A percentile compares a stretch with the other conserved stretches of the same genome.
phyloP scores from a whole-genome alignment of 331 rosid species.

The Rhamnella rubrinervis region DNA sequence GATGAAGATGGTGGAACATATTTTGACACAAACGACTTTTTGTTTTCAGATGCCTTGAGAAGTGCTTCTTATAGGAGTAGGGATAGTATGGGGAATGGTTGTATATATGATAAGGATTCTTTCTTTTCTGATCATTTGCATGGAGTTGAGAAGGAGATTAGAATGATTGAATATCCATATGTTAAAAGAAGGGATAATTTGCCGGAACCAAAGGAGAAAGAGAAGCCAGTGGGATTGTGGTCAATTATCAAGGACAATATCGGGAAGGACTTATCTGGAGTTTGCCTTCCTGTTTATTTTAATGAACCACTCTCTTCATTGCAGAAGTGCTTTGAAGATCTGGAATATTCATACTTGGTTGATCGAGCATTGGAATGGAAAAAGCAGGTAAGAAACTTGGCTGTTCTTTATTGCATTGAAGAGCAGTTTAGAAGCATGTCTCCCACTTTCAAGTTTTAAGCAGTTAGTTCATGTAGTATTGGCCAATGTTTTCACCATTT shows the following conservation, averaged over 20 bases:
- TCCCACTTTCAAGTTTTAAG: conserved; percentile 5
- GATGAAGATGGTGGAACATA: conserved; percentile 90
- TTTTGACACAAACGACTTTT: conserved; percentile 72
- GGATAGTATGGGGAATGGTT: conserved; percentile 64
- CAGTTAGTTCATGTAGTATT: not conserved
- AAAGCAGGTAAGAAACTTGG: conserved; percentile 81
- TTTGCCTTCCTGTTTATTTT: conserved; percentile 99
- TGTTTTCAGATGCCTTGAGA: conserved; percentile 76
- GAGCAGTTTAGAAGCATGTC: conserved; percentile 47
- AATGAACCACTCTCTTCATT: conserved; percentile 96
- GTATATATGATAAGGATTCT: conserved; percentile 58
- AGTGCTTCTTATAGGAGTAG: conserved; percentile 88
- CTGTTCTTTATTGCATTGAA: conserved; percentile 35
- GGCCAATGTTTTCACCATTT: too few relatives aligned
- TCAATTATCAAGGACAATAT: conserved; percentile 97
- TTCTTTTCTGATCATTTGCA: conserved; percentile 54
- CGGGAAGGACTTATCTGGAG: conserved; percentile 99
- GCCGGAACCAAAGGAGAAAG: conserved; percentile 97
- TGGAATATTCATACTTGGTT: conserved; percentile 92
- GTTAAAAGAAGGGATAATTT: conserved; percentile 87
- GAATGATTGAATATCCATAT: conserved; percentile 60
- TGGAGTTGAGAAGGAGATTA: conserved; percentile 63
- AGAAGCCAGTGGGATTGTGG: conserved; percentile 91
- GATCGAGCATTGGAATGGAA: conserved; percentile 96
- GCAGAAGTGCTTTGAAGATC: conserved; percentile 98